A percentile compares a stretch with the other conserved stretches of the same genome.
Conservation (phyloP, 768 basidiomycete species). For the Lactarius hengduanensis region DNA sequence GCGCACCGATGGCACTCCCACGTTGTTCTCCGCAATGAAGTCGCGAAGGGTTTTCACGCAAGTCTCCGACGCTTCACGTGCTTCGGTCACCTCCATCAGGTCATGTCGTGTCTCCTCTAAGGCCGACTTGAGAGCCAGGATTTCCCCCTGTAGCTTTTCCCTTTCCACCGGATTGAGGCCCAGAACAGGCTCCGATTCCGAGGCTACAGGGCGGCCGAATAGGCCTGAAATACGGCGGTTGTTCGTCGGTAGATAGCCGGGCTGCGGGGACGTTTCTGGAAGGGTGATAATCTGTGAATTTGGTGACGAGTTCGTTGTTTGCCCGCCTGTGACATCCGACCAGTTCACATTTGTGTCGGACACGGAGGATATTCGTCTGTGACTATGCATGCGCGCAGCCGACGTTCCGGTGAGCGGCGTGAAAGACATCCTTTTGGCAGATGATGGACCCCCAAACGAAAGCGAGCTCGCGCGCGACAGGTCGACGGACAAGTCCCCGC, state of each 20-base stretch:
- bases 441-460: constrained; percentile 44
- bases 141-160: constrained; percentile 59
- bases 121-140: constrained; percentile 54
- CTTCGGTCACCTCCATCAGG: constrained; percentile 76
- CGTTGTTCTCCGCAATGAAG: constrained; percentile 74
- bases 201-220: constrained; percentile 51
- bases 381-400: constrained; percentile 48
- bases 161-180: constrained; percentile 39
- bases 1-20: constrained; percentile 43
- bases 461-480: constrained; percentile 48
- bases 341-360: constrained; percentile 48
- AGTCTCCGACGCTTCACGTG: constrained; percentile 80
- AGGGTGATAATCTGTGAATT: constrained; percentile 20
- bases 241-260: constrained; percentile 30
- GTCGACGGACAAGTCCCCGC: constrained; percentile 50
- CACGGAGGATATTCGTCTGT: constrained; percentile 68
- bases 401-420: constrained; percentile 62
- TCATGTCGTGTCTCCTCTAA: constrained; percentile 66
- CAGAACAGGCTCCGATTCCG: constrained; percentile 36
- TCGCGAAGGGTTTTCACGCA: constrained; percentile 80
- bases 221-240: constrained; percentile 50
- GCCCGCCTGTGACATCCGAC: constrained; percentile 35
- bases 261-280: constrained; percentile 30
- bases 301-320: constrained; percentile 33
- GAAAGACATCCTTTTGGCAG: constrained; percentile 74